Base-by-base conservation (phyloP, 495 filamentous ascomycete genomes). In the Podospora sp. region DNA sequence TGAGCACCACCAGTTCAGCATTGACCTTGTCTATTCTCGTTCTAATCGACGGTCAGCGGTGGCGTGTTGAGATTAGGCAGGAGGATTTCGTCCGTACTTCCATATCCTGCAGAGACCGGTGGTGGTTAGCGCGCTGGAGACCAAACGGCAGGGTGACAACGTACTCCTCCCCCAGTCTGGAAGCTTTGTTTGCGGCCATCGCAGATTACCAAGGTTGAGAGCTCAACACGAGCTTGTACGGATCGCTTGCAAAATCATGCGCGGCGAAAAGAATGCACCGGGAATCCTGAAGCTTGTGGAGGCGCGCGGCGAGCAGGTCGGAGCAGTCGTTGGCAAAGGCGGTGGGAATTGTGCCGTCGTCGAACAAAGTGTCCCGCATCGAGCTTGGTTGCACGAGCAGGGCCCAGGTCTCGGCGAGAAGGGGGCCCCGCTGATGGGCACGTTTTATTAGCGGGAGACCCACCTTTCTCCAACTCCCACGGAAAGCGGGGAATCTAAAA, bases 131-230 rank as follows among this genome's bases (percentile, higher is more conserved):
- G 62, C 55, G 36, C 52, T 36, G 3, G 36, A 51, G 11, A 29
- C 20, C n/a, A 52, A 60, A 36, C 21, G 50, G 33, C 51, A 24
- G 18, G 65, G 18, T 12, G 51, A 11, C 49, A 35, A 84, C 93
- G 84, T 87, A 98, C 95, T 99, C 96, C 89, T 99, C 95, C 75
- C 95, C 95, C 76, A 97, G 85, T 70, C 95, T 90, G 67, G 92
- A 91, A 69, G 93, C 92, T 84, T 97, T 97, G 46, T 87, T 90
- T 57, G 93, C 89, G 71, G 93, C 91, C 92, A 94, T 91, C 66
- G 70, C 57, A 66, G 29, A 53, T 9, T 27, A 8, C 21, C 8
- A 40, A 46, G 24, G 21, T 9, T 12, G 29, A 27, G 11, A 22
- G 51, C 56, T 49, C 69, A 53, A 11, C 49, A 25, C 40, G 40